Evolutionary conservation across 2,329 filamentous ascomycete species (phyloP).

Genomic region (Phoma sp.): DNA sequence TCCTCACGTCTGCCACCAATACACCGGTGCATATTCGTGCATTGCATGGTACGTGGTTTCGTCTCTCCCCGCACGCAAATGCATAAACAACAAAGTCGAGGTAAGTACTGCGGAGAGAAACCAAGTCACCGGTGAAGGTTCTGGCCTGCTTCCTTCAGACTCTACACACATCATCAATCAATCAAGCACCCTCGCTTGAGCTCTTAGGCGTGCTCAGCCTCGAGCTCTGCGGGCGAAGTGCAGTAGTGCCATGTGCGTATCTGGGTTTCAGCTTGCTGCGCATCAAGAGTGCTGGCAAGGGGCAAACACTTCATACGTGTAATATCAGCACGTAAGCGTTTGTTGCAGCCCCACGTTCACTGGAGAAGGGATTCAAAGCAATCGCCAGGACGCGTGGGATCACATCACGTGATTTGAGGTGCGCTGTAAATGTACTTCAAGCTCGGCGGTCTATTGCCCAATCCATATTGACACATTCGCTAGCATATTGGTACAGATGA

Average conservation of each 20-base stretch:
- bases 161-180: conserved; percentile 5
- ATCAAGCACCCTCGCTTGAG: background rate
- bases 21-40: conserved; percentile 16
- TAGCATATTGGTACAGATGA: conserved; percentile 45
- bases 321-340: conserved; percentile 13
- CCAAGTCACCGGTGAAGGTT: background rate
- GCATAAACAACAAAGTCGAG: conserved; percentile 12
- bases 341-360: conserved; percentile 1
- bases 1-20: conserved; percentile 12
- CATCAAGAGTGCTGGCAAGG: background rate
- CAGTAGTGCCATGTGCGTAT: conserved; percentile 5
- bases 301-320: background rate
- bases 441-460: conserved; percentile 33
- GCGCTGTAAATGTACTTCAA: conserved; percentile 4
- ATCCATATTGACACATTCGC: conserved; percentile 44
- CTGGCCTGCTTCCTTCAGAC: background rate
- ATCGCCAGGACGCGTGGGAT: background rate
- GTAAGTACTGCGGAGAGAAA: background rate
- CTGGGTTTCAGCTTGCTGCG: conserved; percentile 1
- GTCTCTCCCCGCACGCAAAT: conserved; percentile 6
- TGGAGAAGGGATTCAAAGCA: background rate
- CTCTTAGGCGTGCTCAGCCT: conserved; percentile 5
- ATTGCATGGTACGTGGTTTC: conserved; percentile 1
- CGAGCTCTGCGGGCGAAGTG: background rate
- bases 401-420: conserved; percentile 31